phyloP scores from a whole-genome alignment of 2,329 filamentous ascomycete genomes.

The Colletotrichum sp. region DNA sequence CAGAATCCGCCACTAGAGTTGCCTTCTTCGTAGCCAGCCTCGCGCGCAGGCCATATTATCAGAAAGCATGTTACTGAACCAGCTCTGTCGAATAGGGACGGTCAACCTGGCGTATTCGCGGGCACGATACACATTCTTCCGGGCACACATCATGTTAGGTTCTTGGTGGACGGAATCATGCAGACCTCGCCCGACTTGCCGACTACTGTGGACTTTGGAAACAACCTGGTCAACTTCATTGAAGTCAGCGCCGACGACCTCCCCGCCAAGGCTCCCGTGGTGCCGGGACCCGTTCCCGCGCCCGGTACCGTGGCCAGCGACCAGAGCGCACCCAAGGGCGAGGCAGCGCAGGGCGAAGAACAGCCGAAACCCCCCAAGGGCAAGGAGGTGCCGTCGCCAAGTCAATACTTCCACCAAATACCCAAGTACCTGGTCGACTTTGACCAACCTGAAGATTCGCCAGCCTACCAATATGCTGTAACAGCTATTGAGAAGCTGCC shows the following conservation, averaged over 20 bases:
- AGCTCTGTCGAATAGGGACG: constrained; percentile 45
- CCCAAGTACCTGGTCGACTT: constrained; percentile 87
- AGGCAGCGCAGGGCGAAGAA: constrained; percentile 43
- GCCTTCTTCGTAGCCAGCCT: background rate
- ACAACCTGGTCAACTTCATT: constrained; percentile 98
- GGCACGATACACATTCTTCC: constrained; percentile 84
- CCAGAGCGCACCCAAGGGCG: constrained; percentile 32
- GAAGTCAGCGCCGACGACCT: constrained; percentile 84
- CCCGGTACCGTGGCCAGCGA: constrained; percentile 31
- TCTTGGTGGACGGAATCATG: constrained; percentile 94
- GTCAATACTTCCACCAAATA: constrained; percentile 74
- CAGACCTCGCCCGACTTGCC: constrained; percentile 84
- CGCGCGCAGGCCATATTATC: constrained; percentile 15
- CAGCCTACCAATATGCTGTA: constrained; percentile 75
- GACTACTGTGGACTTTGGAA: constrained; percentile 96
- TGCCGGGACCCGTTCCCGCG: constrained; percentile 34
- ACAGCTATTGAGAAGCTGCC: constrained; percentile 80
- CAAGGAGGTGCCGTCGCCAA: constrained; percentile 60
- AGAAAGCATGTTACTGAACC: background rate
- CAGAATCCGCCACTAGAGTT: background rate
- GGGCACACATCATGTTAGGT: constrained; percentile 95
- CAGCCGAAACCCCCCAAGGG: constrained; percentile 51
- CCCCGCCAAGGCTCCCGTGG: constrained; percentile 37
- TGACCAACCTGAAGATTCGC: constrained; percentile 82
- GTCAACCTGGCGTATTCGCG: constrained; percentile 69